Conservation (phyloP, 805 yeast species). For the Tetrapisispora pingtungensis region DNA sequence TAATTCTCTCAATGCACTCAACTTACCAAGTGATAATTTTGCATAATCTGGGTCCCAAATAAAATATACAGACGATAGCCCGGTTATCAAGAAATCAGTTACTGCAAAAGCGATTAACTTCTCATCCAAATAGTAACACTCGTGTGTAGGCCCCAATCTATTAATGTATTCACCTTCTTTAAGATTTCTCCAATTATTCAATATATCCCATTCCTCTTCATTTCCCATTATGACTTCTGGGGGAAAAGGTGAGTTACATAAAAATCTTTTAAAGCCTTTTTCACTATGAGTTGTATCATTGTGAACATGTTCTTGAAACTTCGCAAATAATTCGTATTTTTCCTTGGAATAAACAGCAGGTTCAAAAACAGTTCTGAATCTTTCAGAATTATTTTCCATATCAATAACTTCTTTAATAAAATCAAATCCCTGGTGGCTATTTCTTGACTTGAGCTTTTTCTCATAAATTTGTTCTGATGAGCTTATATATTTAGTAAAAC, state of each 20-base stretch:
- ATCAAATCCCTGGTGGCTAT: conserved; percentile 6
- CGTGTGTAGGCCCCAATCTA: conserved; percentile 60
- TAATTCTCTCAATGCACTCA: conserved; percentile 66
- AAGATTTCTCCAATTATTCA: conserved; percentile 31
- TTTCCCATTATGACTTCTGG: conserved; percentile 17
- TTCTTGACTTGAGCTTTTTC: conserved; percentile 1
- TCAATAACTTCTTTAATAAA: conserved; percentile 29
- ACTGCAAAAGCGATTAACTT: conserved; percentile 67
- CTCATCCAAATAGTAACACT: conserved; percentile 58
- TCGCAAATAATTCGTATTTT: conserved; percentile 52
- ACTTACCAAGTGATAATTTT: conserved; percentile 60
- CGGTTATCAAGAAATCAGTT: conserved; percentile 63
- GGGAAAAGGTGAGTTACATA: conserved; percentile 60
- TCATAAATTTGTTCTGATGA: background rate
- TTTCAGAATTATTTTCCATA: conserved; percentile 28
- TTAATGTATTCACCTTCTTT: conserved; percentile 12
- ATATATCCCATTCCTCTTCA: conserved; percentile 19
- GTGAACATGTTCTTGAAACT: conserved; percentile 66
- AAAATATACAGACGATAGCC: conserved; percentile 76
- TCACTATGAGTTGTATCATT: conserved; percentile 43
- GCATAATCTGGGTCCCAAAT: conserved; percentile 79
- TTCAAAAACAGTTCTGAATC: conserved; percentile 39
- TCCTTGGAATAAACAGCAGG: conserved; percentile 43
- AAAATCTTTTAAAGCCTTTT: conserved; percentile 48
- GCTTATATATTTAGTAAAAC: conserved; percentile 34